phyloP scores from a whole-genome alignment of 306 rosid genomes.

The Senna siamea region DNA sequence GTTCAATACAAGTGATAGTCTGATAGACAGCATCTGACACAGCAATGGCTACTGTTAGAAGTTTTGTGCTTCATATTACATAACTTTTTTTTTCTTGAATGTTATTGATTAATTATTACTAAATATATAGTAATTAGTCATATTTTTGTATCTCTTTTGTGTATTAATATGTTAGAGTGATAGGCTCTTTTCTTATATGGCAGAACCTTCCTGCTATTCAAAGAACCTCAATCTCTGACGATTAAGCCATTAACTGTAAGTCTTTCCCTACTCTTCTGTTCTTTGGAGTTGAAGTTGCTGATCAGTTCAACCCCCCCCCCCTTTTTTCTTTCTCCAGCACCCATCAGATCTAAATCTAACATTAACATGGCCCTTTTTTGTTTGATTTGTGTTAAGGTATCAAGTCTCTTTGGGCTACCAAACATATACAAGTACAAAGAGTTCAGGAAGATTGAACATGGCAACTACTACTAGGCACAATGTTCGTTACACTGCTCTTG shows the following conservation, averaged over 20 bases:
- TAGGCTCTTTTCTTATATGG: not conserved
- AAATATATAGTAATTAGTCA: conserved; percentile 9
- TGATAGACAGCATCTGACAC: not conserved
- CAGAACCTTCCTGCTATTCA: conserved; percentile 2
- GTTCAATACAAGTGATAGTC: not conserved
- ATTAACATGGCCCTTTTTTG: not conserved
- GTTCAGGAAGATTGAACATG: conserved; percentile 45
- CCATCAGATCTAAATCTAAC: conserved; percentile 21
- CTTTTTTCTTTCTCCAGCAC: conserved; percentile 19
- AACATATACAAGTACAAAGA: conserved; percentile 13
- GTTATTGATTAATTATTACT: not conserved
- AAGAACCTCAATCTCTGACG: conserved; percentile 16
- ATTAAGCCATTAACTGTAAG: conserved; percentile 33
- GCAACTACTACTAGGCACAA: conserved; percentile 77
- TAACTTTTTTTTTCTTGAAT: not conserved
- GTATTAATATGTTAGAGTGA: not conserved
- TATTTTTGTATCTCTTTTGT: not conserved
- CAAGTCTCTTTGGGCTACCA: conserved; percentile 14
- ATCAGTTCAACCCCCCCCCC: not conserved
- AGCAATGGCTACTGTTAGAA: too few species aligned
- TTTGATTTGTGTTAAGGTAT: conserved; percentile 13
- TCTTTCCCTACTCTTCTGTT: conserved; percentile 16
- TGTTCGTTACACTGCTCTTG: conserved; percentile 60
- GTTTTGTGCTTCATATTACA: not conserved
- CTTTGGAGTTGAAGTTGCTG: conserved; percentile 18